phyloP scores from a whole-genome alignment of 1,284 basidiomycete species.

The Sanghuangporus baumii region DNA sequence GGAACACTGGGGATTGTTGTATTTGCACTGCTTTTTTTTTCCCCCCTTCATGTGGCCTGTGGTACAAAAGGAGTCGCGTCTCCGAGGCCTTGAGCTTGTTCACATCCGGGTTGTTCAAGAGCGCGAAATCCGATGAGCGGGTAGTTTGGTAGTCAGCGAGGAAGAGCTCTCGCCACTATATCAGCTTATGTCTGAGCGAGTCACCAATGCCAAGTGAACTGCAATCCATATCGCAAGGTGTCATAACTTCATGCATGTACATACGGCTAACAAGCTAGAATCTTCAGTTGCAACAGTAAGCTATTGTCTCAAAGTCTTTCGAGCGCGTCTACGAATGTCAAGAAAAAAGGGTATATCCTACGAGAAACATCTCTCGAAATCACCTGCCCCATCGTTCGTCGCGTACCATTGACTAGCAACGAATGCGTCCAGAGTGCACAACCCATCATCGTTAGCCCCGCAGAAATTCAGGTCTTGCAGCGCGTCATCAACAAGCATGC shows the following conservation, averaged over 20 bases:
- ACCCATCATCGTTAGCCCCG: conserved; percentile 40
- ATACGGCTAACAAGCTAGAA: neutral
- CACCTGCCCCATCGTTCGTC: conserved; percentile 55
- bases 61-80: no score
- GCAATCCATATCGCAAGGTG: neutral
- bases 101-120: no score
- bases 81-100: no score
- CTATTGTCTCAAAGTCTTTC: neutral
- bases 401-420: conserved; percentile 68
- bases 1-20: no score
- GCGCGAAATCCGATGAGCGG: no score
- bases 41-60: no score
- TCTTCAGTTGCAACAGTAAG: neutral
- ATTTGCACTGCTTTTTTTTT: no score
- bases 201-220: neutral
- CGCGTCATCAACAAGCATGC: conserved; percentile 64
- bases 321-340: neutral
- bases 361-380: conserved; percentile 53
- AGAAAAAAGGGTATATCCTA: neutral
- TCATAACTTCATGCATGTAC: neutral
- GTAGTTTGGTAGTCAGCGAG: neutral
- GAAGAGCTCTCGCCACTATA: neutral
- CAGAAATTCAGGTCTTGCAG: conserved; percentile 62
- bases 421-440: conserved; percentile 65
- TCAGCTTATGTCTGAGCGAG: neutral